Conservation (phyloP, 345 rosid genomes). For the Eucalyptus curtisii region DNA sequence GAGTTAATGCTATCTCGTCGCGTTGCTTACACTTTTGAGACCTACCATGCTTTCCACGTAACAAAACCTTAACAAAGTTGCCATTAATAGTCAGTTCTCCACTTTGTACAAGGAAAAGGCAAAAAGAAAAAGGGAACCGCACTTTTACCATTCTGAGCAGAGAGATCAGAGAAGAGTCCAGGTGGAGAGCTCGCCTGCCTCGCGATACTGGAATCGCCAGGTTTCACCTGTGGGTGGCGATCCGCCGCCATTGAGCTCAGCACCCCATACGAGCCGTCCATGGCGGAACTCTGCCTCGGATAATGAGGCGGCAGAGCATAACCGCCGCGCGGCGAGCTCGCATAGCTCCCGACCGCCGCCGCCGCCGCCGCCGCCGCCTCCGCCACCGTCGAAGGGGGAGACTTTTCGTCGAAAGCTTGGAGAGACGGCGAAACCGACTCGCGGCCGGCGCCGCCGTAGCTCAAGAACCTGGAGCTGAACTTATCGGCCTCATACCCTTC, state of each 20-base stretch:
- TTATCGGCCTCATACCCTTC: conserved; percentile 18
- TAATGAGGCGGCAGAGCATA: conserved; percentile 74
- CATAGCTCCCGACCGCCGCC: conserved; percentile 3
- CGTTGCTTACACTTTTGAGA: background rate
- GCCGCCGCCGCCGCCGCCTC: background rate
- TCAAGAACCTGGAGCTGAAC: conserved; percentile 29
- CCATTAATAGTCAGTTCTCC: background rate
- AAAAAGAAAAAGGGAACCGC: background rate
- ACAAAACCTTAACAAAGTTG: background rate
- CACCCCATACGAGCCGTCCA: conserved; percentile 42
- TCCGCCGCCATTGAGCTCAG: conserved; percentile 5
- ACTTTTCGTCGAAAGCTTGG: background rate
- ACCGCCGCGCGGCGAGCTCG: conserved; percentile 26
- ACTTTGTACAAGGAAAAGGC: background rate
- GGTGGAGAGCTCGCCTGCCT: conserved; percentile 85
- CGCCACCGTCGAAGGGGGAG: background rate
- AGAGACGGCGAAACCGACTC: background rate
- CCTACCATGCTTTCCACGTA: background rate
- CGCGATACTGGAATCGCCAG: conserved; percentile 28
- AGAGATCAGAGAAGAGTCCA: conserved; percentile 48
- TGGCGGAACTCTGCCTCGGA: conserved; percentile 47
- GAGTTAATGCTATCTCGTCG: background rate
- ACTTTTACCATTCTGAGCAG: conserved; percentile 57
- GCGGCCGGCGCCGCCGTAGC: conserved; percentile 6
- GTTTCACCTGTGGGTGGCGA: conserved; percentile 22